Evolutionary conservation across 257 asterid genomes (phyloP).

Genomic region (Eustoma russellianum): DNA sequence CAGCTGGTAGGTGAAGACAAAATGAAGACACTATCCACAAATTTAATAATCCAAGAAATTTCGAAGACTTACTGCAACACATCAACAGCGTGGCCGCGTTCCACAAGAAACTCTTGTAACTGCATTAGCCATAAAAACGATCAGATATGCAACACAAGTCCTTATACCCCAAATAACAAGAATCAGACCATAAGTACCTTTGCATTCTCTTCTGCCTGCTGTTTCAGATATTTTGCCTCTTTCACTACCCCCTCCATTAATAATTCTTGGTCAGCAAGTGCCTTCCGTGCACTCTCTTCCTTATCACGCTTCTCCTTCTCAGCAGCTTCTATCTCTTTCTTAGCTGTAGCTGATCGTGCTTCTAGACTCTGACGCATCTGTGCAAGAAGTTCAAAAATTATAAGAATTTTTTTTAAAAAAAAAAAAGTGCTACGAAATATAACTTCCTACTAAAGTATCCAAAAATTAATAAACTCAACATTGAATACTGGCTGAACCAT

Average conservation of each 20-base stretch:
- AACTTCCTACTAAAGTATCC: not conserved
- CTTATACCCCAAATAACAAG: not conserved
- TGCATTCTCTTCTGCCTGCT: slow-evolving; percentile 60
- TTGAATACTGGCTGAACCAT: no score
- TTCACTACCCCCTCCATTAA: slow-evolving; percentile 61
- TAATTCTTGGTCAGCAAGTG: slow-evolving; percentile 43
- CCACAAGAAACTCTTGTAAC: slow-evolving; percentile 63
- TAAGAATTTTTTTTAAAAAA: no score
- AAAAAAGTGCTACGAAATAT: not conserved
- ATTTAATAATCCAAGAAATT: not conserved
- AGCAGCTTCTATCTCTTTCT: slow-evolving; percentile 34
- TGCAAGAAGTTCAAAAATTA: slow-evolving; percentile 11
- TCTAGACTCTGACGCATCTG: slow-evolving; percentile 60
- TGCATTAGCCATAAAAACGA: slow-evolving; percentile 25
- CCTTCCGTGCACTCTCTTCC: slow-evolving; percentile 35
- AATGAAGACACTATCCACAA: no score
- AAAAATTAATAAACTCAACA: no score
- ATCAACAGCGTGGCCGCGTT: slow-evolving; percentile 60
- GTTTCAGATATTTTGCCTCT: slow-evolving; percentile 51
- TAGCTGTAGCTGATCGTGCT: slow-evolving; percentile 40
- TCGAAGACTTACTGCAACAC: slow-evolving; percentile 53
- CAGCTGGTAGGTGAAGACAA: no score
- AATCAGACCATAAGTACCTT: slow-evolving; percentile 29
- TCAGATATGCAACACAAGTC: slow-evolving; percentile 1
- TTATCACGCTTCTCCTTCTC: slow-evolving; percentile 44